Evolutionary conservation across 1,139 yeast species (phyloP), one percentile per base, ranked within the genome.

Genomic region (Diutina rugosa): DNA sequence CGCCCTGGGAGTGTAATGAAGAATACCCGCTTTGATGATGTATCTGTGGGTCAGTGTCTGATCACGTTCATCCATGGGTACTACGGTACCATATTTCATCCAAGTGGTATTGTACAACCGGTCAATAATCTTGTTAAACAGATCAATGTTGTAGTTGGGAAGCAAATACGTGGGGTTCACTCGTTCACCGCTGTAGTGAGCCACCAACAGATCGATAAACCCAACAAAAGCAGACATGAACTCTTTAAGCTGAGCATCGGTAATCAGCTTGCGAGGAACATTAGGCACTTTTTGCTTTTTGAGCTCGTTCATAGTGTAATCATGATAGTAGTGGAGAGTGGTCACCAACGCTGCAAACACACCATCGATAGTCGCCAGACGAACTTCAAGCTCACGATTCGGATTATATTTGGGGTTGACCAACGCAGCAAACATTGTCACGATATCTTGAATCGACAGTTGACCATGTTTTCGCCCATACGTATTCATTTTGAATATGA

Each of bases 271-370:
- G 6, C 71, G 70, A 0, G 69, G 62, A 55, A 66, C 65, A 55
- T 66, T 63, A 7, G 64, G 62, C 26, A 61, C 57, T 9, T 57
- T 59, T 16, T 59, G 60, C 16, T 56, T 57, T 29, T 60, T 58
- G 51, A 59, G 60, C 41, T 57, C 53, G 46, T 71, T 70, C 53
- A 62, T 65, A 56, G 73, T 72, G 56, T 59, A 65, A 58, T 73
- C 76, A 55, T 69, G 69, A 61, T 65, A 71, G 57, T 72, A 70
- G 57, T 70, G 69, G 16, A 75, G 57, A 56, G 74, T 77, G 30
- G 70, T 68, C 58, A 65, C 65, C 55, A 76, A 67, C 51, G 68
- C 64, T 2, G 72, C 63, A 58, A 74, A 70, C 0, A 73, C 60
- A 12, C 64, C 66, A 56, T 69, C 69, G 32, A 69, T 63, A 0